Evolutionary conservation across 1,139 yeast species (phyloP), one percentile per base, ranked within the genome.

Genomic region (Kodamaea arcana): DNA sequence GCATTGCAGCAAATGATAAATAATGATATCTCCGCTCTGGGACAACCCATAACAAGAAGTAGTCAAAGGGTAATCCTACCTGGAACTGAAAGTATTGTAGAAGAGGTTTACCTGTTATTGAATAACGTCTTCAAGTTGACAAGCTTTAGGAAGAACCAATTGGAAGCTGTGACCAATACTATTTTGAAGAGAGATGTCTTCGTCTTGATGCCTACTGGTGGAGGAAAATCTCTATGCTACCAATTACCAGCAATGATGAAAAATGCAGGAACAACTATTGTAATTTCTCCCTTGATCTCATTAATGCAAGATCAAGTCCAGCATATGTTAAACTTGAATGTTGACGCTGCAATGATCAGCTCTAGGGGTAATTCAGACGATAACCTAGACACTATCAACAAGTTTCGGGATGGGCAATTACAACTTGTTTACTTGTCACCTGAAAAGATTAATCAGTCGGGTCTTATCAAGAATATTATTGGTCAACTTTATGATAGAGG

Each of bases 121-220:
- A 69, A 69, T 22, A 56, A 69, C 9, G 74, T 72, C 3, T 94
- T 94, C 56, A 74, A 78, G 29, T 58, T 94, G 28, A 60, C 67
- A 7, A 69, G 74, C 0, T 94, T 94, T 54, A 72, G 99, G 35
- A 74, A 80, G 3, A 86, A 92, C 54, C 99, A 94, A 54, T 62
- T 81, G 27, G 94, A 86, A 40, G 97, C 97, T 0, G 74, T 94
- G 10, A 78, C 83, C 47, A 81, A 95, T 0, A 82, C 96, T 0
- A 62, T 94, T 24, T 59, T 72, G 11, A 95, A 96, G 1, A 72
- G 74, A 32, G 98, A 94, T 56, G 95, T 86, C 0, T 87, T 94
- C 62, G 97, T 94, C 2, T 67, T 94, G 46, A 92, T 94, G 97
- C 99, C 99, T 0, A 94, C 99, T 0, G 99, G 99, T 29, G 98